Base-by-base conservation (phyloP, 164 flowering plant species). In the Berberis vulgaris region DNA sequence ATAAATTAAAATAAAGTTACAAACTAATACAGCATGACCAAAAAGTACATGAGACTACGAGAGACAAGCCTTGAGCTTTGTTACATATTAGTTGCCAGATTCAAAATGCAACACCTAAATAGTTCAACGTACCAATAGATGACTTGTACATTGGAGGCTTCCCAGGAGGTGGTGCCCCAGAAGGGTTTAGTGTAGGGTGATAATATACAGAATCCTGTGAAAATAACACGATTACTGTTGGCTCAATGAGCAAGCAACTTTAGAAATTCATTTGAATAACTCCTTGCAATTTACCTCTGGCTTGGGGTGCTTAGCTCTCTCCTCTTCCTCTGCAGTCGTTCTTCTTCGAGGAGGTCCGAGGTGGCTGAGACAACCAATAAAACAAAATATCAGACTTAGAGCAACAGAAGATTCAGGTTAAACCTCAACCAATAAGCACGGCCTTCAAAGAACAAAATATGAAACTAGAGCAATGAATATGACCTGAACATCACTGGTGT, bases 151-250 rank as follows among this genome's bases (percentile, higher is more conserved):
- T 89, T 6, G 97, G 99, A 76, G 96, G 96, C 73, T 94, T 94
- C 68, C 99, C 99, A 73, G 99, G 99, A 54, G 99, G 99, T 7
- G 99, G 99, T 39, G 99, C 97, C 2, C 99, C 99, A 56, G 96
- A 82, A 39, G 99, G 99, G 77, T 94, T 94, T 59, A 91, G 68
- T 1, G 90, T 86, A 45, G 97, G 96, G 68, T 94, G 99, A 77
- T 91, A 91, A 72, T 94, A 94, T 40, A 91, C 99, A 67, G 99
- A 94, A 72, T 94, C 99, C 99, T 94, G 88, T 79, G 81, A 13
- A 45, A 49, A 42, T 41, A 65, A 60, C 8, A 41, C 6, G 55
- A 59, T 68, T 64, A 70, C 65, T 59, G 26, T 26, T 26, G 46
- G 50, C 42, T 41, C 38, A 43, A 2, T 41, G 38, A 10, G 52